A percentile compares a stretch with the other conserved stretches of the same genome.
These are phyloP conservation scores for Gonapodya prolifera DNA, from an alignment of 192 early-diverging fungal species.

Conservation along the genomic window DNA sequence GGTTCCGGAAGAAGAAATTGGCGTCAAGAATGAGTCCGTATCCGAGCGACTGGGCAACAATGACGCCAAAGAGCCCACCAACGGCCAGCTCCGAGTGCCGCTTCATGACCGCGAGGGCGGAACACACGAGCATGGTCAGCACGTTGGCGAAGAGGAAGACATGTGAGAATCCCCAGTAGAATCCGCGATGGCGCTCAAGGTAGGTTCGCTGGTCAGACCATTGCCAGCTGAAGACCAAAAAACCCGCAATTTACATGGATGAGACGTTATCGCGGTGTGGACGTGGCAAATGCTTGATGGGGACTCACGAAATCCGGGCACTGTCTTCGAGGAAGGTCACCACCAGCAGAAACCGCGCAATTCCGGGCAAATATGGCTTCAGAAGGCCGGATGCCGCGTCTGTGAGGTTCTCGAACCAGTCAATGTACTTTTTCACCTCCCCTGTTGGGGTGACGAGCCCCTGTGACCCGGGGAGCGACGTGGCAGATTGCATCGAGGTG, in stretches of 20 bases:
- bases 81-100: constrained; percentile 74
- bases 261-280: neutral
- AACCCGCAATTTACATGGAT: neutral
- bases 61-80: constrained; percentile 64
- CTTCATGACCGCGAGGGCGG: constrained; percentile 68
- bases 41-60: constrained; percentile 78
- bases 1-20: constrained; percentile 78
- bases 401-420: constrained; percentile 56
- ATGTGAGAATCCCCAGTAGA: constrained; percentile 69
- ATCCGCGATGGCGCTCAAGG: constrained; percentile 64
- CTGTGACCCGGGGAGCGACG: neutral
- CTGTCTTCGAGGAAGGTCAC: constrained; percentile 94
- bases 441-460: neutral
- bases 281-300: neutral
- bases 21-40: constrained; percentile 89
- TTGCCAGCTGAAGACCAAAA: constrained; percentile 38
- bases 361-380: constrained; percentile 81
- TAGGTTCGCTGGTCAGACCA: constrained; percentile 83
- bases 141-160: constrained; percentile 80
- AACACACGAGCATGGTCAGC: constrained; percentile 67
- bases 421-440: constrained; percentile 14
- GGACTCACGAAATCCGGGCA: constrained; percentile 53
- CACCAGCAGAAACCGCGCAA: constrained; percentile 88
- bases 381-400: constrained; percentile 63
- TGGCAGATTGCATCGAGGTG: neutral